Base-by-base conservation (phyloP, 768 basidiomycete species). In the Boletus rufocinnamomeus region DNA sequence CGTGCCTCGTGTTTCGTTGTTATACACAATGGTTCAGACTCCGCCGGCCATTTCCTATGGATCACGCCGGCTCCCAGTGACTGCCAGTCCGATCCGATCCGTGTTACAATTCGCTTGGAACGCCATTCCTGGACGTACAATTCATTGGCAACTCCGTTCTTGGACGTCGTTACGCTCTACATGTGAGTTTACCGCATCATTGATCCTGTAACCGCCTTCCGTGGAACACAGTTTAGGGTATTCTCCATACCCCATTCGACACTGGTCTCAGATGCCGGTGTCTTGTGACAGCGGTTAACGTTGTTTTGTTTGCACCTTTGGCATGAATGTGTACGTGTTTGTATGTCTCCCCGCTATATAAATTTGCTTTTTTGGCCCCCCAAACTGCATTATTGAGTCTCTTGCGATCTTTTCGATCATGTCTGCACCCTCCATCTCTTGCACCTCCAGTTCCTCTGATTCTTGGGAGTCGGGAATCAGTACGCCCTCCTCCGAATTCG, bases 401-500 rank as follows among this genome's bases (percentile, higher is more conserved):
- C 45, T 47, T 32, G 58, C 34, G 53, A 49, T 35, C 34, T 21
- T 45, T 44, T 52, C 50, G 43, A 61, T 14, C 56, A 72, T 74
- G 72, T 52, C 56, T 41, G 23, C 45, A 7, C 38, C 44, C n/a
- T 59, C 72, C 9, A 25, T 58, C 23, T 54, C 62, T 11, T 32
- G 38, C 21, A 43, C 61, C 30, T 64, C 63, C 44, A 59, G 58
- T 47, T 52, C 45, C 16, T 65, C 71, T 25, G 59, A 53, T 28
- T 65, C 61, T 28, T 46, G 30, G 28, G 38, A 34, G n/a, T 69
- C 69, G 14, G 64, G 61, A 27, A 37, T 49, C 4, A 71, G 63
- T 23, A 74, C 67, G 0, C 71, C 71, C 1, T 38, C 59, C 13
- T 72, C 68, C 40, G 72, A 74, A 46, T 69, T 62, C 2, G 38